A percentile compares a stretch with the other conserved stretches of the same genome.
These are phyloP conservation scores for Drechslerella stenobrocha DNA, from an alignment of 2,329 filamentous ascomycete genomes.

Conservation along the genomic window DNA sequence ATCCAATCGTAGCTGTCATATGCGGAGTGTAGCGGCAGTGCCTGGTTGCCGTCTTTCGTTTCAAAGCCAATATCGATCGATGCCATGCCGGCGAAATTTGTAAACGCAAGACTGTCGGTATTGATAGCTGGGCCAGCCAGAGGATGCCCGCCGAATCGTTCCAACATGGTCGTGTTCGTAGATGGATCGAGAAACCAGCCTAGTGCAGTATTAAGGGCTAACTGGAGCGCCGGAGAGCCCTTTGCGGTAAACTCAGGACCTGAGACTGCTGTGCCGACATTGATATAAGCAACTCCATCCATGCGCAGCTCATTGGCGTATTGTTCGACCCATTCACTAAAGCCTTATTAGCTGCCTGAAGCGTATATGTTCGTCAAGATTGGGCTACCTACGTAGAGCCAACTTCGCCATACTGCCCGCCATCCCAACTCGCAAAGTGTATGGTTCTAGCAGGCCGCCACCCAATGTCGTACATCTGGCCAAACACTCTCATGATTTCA, in stretches of 20 bases:
- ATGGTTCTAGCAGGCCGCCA: constrained; percentile 95
- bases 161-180: constrained; percentile 70
- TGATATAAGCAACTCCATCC: constrained; percentile 83
- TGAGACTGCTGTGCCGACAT: constrained; percentile 80
- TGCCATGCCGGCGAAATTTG: constrained; percentile 86
- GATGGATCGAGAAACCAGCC: constrained; percentile 73
- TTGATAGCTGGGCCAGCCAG: constrained; percentile 61
- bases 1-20: constrained; percentile 92
- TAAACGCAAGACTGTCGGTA: constrained; percentile 68
- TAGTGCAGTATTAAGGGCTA: constrained; percentile 71
- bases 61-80: constrained; percentile 80
- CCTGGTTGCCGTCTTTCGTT: constrained; percentile 59
- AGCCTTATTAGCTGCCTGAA: constrained; percentile 10
- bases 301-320: constrained; percentile 72
- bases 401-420: constrained; percentile 85
- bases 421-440: constrained; percentile 97
- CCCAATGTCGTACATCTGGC: constrained; percentile 72
- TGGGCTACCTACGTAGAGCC: constrained; percentile 70
- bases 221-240: constrained; percentile 78
- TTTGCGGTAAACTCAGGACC: constrained; percentile 75
- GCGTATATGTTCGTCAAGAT: neutral
- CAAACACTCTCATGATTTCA: constrained; percentile 83
- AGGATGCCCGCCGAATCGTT: constrained; percentile 70
- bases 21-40: constrained; percentile 75
- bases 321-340: constrained; percentile 79